Conservation (phyloP, 306 rosid species). For the Fragaria iinumae region DNA sequence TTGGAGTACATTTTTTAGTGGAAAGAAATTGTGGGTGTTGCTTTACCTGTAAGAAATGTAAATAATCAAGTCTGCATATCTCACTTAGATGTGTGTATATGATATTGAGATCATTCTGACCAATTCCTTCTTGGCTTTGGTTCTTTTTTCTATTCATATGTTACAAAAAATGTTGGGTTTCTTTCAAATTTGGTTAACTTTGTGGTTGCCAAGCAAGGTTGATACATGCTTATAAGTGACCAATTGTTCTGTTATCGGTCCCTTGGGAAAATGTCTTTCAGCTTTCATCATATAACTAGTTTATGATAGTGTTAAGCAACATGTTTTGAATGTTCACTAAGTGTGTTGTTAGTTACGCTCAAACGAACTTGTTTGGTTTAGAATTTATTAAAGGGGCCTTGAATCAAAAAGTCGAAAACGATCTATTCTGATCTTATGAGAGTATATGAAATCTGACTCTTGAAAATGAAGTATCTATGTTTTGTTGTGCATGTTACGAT, state of each 20-base stretch:
- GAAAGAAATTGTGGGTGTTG: not conserved
- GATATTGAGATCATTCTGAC: not conserved
- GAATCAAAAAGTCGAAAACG: not conserved
- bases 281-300: not conserved
- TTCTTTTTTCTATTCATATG: not conserved
- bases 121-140: not conserved
- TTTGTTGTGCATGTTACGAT: not conserved
- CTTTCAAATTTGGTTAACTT: not conserved
- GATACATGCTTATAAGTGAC: not conserved
- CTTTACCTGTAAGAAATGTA: constrained; percentile 1
- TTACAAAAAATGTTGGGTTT: not conserved
- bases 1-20: constrained; percentile 2
- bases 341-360: not conserved
- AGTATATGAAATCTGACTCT: not conserved
- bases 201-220: not conserved
- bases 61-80: not conserved
- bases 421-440: not conserved
- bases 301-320: not conserved
- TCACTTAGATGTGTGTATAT: not conserved
- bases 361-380: not conserved
- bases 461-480: not conserved
- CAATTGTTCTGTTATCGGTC: not conserved
- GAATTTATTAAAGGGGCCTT: not conserved
- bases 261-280: not conserved
- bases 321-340: not conserved